These are phyloP conservation scores for Colletotrichum cuscutae DNA, from an alignment of 2,329 filamentous ascomycete genomes.

Conservation along the genomic window DNA sequence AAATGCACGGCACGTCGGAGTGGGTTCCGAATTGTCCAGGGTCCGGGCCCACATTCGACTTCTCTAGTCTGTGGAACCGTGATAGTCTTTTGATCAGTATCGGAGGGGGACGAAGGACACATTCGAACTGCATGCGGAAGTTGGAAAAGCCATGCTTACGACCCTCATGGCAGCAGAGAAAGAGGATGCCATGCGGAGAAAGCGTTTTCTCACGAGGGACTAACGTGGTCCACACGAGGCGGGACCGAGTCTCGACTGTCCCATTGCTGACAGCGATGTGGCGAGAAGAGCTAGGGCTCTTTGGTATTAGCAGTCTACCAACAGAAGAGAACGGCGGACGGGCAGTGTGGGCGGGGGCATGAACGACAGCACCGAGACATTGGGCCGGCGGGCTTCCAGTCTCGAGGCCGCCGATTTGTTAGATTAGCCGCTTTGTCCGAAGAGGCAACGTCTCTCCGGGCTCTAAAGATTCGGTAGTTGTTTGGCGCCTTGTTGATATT, in stretches of 20 bases:
- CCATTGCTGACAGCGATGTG: neutral
- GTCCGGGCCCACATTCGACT: neutral
- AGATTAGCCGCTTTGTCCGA: neutral
- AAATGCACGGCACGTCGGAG: neutral
- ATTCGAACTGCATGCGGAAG: conserved; percentile 1
- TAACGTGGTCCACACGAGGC: conserved; percentile 17
- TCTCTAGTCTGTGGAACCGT: neutral
- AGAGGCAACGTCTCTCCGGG: neutral
- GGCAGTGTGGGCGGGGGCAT: neutral
- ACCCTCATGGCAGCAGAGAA: neutral
- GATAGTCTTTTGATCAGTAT: neutral
- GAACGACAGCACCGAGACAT: neutral
- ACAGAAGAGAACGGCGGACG: neutral
- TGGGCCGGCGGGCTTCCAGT: neutral
- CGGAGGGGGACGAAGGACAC: too few relatives aligned
- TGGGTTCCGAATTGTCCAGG: neutral
- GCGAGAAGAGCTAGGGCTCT: neutral
- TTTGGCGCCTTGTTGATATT: neutral
- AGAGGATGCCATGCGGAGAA: neutral
- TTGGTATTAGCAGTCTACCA: neutral
- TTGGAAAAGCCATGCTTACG: neutral
- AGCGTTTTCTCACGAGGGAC: neutral
- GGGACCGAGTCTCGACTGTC: neutral
- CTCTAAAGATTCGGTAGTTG: neutral
- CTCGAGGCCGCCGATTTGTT: neutral